Percentiles rank a stretch among this genome's conserved stretches.
Evolutionary conservation across 495 filamentous ascomycete species (phyloP).

Genomic region (Penicillium crystallinum): DNA sequence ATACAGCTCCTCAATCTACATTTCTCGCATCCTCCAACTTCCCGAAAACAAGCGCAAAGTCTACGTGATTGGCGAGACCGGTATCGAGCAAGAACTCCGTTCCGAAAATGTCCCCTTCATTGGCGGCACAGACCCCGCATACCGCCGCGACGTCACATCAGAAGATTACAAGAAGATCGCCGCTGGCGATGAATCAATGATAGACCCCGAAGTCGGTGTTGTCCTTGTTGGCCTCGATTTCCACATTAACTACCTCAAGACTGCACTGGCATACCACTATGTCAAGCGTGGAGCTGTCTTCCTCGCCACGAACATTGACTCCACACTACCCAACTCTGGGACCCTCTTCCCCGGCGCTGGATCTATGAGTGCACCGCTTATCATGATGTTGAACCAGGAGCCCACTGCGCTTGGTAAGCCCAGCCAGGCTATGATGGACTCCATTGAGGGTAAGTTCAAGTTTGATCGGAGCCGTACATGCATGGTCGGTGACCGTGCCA

Average conservation of each 20-base stretch:
- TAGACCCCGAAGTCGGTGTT: conserved; percentile 83
- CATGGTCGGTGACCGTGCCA: conserved; percentile 92
- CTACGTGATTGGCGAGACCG: conserved; percentile 84
- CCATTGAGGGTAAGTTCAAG: conserved; percentile 89
- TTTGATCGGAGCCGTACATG: conserved; percentile 81
- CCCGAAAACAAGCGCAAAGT: conserved; percentile 79
- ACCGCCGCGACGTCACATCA: conserved; percentile 67
- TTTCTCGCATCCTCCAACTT: conserved; percentile 82
- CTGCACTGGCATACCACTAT: conserved; percentile 79
- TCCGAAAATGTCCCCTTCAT: conserved; percentile 73
- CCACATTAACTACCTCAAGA: conserved; percentile 91
- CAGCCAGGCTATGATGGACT: conserved; percentile 98
- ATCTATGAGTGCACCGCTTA: conserved; percentile 69
- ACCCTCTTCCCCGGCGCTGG: conserved; percentile 90
- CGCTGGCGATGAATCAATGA: conserved; percentile 55
- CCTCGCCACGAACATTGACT: conserved; percentile 89
- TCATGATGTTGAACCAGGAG: conserved; percentile 63
- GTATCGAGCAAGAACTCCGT: conserved; percentile 83
- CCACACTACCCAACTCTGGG: conserved; percentile 72
- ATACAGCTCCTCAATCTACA: conserved; percentile 94
- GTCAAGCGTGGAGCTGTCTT: conserved; percentile 78
- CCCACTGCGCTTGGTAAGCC: conserved; percentile 86
- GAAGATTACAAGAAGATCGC: conserved; percentile 75
- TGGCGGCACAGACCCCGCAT: conserved; percentile 80
- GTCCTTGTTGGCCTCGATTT: conserved; percentile 89